These are phyloP conservation scores for Cenchrus americanus DNA, from an alignment of 176 grass and related monocot species.

Conservation along the genomic window DNA sequence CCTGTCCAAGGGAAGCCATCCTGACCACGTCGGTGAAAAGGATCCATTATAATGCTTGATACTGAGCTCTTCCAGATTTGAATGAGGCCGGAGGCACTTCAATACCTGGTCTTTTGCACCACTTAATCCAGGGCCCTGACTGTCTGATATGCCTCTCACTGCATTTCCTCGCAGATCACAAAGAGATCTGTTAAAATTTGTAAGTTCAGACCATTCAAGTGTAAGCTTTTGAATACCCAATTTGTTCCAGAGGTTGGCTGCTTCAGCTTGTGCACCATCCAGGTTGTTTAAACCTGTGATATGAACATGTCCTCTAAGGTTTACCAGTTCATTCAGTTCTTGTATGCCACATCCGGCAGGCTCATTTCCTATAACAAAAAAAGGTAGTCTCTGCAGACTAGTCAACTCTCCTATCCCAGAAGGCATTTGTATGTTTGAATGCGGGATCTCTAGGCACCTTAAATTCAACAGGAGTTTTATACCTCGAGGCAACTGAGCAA, in stretches of 20 bases:
- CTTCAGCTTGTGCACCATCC: constrained; percentile 26
- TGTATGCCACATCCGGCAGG: constrained; percentile 30
- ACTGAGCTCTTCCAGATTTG: constrained; percentile 37
- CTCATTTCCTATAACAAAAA: constrained; percentile 32
- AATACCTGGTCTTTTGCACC: constrained; percentile 17
- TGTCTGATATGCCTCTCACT: background rate
- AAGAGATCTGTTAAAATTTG: background rate
- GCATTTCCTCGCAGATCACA: background rate
- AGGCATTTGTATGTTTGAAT: constrained; percentile 32
- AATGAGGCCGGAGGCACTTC: constrained; percentile 37
- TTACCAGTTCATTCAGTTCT: constrained; percentile 40
- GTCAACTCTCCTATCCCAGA: constrained; percentile 47
- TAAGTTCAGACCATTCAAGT: constrained; percentile 46
- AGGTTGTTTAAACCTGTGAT: constrained; percentile 49
- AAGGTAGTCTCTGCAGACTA: constrained; percentile 43
- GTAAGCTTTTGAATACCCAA: constrained; percentile 43
- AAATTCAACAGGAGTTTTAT: constrained; percentile 53
- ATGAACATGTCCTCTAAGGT: constrained; percentile 52
- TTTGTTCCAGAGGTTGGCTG: constrained; percentile 46
- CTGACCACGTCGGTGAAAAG: constrained; percentile 36
- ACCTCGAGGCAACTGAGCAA: constrained; percentile 51
- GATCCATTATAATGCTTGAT: constrained; percentile 42
- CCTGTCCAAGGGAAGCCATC: constrained; percentile 31
- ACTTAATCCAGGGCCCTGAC: background rate
- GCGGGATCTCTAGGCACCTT: constrained; percentile 46